Conservation (phyloP, 768 basidiomycete species). For the Panaeolus papilionaceus region DNA sequence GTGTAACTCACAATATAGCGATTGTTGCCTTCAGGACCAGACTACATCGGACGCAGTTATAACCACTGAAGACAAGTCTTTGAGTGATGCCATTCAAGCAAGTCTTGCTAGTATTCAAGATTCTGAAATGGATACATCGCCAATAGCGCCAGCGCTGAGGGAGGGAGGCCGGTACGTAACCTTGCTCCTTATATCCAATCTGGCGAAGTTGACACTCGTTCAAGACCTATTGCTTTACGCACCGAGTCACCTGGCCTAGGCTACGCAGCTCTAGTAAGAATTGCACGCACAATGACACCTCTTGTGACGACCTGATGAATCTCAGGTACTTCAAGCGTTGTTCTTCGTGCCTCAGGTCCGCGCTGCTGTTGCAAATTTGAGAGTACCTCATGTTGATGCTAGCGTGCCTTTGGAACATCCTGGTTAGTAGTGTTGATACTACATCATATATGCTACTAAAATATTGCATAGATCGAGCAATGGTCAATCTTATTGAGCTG, state of each 20-base stretch:
- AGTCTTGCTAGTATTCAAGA: constrained; percentile 55
- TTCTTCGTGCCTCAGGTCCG: constrained; percentile 78
- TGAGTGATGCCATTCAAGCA: constrained; percentile 76
- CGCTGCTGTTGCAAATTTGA: constrained; percentile 41
- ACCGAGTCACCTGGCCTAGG: constrained; percentile 55
- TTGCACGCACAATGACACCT: constrained; percentile 3
- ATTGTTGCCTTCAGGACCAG: constrained; percentile 22
- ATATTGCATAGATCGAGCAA: constrained; percentile 44
- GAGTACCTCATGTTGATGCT: constrained; percentile 35
- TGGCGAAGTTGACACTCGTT: constrained; percentile 5
- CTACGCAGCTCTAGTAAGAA: constrained; percentile 64
- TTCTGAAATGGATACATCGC: constrained; percentile 55
- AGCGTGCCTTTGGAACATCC: constrained; percentile 31
- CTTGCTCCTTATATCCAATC: not conserved
- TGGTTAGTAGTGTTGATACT: constrained; percentile 29
- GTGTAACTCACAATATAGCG: constrained; percentile 4
- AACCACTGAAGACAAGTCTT: constrained; percentile 61
- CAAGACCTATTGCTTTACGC: constrained; percentile 76
- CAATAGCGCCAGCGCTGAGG: constrained; percentile 55
- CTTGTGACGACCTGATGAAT: not conserved
- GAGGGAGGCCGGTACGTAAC: constrained; percentile 62
- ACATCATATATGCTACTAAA: constrained; percentile 4
- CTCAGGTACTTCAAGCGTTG: constrained; percentile 60
- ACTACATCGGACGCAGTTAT: constrained; percentile 38
- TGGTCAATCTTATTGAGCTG: constrained; percentile 68